Base-by-base conservation (phyloP, 768 basidiomycete species). In the Calocera viscosa region DNA sequence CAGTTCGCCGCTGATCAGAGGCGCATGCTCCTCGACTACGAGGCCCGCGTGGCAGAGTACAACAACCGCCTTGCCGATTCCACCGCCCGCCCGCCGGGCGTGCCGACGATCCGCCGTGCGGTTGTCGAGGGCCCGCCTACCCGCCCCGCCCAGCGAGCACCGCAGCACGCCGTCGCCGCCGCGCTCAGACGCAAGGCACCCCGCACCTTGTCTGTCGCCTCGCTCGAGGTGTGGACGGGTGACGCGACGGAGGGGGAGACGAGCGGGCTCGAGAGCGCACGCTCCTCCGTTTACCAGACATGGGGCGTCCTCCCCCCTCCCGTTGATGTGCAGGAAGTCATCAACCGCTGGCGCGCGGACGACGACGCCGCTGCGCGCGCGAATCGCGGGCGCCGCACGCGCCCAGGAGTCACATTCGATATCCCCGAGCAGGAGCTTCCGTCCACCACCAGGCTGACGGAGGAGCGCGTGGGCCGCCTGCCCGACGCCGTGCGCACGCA, bases 351-450 rank as follows among this genome's bases (percentile, higher is more conserved):
- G 53, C 14, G 14, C 53, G 53, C 14, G 53, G 10, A 5, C 5
- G 53, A 60, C 22, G 11, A 11, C 7, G 53, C 11, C 2, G 22
- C 11, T 3, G 53, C 53, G 7, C 53, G 53, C 26, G 53, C 24
- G 5, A 60, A 60, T 10, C 11, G 30, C 24, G 53, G 53, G 39
- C 65, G 70, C 33, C 66, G 68, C 11, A 68, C 79, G 63, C 80
- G 84, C 43, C 86, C 86, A 24, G 86, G 86, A 7, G 85, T 88
- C 30, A 85, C 85, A 0, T 86, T 86, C 71, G 84, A 85, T 71
- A 77, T 86, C 2, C 81, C 73, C 19, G 85, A 86, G 30, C 17
- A 26, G 64, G 41, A 63, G 53, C 67, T 40, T 11, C 65, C 43
- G 53, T 68, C 69, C 84, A 84, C 83, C 82, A 74, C 74, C 79